phyloP scores from a whole-genome alignment of 2,329 filamentous ascomycete species.

The Fusarium sp. region DNA sequence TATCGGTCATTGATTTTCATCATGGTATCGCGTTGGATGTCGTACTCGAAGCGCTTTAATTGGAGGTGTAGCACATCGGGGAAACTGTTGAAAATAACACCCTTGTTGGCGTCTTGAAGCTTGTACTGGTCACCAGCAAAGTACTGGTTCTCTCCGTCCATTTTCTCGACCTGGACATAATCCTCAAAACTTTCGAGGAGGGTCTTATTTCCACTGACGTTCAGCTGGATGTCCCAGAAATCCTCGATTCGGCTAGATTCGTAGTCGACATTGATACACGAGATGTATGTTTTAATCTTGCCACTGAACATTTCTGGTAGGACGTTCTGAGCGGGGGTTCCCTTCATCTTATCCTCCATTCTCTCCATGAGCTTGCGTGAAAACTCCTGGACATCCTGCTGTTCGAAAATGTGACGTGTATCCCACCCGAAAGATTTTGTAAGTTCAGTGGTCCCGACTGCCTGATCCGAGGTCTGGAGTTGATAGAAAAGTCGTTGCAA shows the following conservation, averaged over 20 bases:
- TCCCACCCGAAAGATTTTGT: slow-evolving; percentile 99
- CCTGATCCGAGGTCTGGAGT: slow-evolving; percentile 83
- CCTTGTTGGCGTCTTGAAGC: slow-evolving; percentile 96
- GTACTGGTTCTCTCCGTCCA: slow-evolving; percentile 99
- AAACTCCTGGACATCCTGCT: slow-evolving; percentile 97
- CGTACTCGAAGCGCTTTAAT: slow-evolving; percentile 97
- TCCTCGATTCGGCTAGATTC: slow-evolving; percentile 96
- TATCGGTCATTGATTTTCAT: slow-evolving; percentile 98
- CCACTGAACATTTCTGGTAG: slow-evolving; percentile 93
- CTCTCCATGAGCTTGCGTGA: slow-evolving; percentile 97
- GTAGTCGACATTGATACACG: slow-evolving; percentile 97
- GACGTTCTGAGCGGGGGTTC: slow-evolving; percentile 88
- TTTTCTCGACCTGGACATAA: slow-evolving; percentile 95
- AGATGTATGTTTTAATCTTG: slow-evolving; percentile 98
- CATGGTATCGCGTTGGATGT: slow-evolving; percentile 95
- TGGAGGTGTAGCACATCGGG: slow-evolving; percentile 94
- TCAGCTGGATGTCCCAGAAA: slow-evolving; percentile 99
- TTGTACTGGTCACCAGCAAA: slow-evolving; percentile 90
- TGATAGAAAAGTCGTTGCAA: slow-evolving; percentile 95
- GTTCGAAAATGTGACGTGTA: slow-evolving; percentile 96
- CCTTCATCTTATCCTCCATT: slow-evolving; percentile 98
- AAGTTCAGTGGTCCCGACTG: slow-evolving; percentile 91
- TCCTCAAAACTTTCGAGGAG: slow-evolving; percentile 95
- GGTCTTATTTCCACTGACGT: slow-evolving; percentile 93
- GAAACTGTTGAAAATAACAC: slow-evolving; percentile 96